These are phyloP conservation scores for Thraustochytrium striatum DNA, from an alignment of 352 stramenopile genomes.

Conservation along the genomic window DNA sequence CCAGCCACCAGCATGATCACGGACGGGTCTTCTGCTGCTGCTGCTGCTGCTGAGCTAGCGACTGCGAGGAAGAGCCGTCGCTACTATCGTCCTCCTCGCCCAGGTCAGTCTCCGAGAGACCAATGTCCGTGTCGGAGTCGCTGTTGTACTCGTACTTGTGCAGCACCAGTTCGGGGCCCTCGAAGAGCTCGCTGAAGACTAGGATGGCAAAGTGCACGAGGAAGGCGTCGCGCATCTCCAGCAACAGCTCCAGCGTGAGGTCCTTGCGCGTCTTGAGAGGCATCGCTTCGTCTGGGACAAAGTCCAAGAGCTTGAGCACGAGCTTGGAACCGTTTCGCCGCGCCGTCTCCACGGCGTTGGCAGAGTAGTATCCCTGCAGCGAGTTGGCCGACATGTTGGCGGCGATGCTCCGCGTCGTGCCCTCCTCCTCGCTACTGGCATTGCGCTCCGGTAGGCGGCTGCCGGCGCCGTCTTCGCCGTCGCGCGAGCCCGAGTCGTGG, in stretches of 20 bases:
- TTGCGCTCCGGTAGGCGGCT: not conserved
- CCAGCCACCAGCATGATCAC: not conserved
- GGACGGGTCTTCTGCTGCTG: not conserved
- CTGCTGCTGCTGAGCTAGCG: too few relatives aligned
- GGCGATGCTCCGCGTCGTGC: slow-evolving; percentile 1
- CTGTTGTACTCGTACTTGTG: slow-evolving; percentile 39
- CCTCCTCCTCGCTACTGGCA: not conserved
- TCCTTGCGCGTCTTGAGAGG: not conserved
- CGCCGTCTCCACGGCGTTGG: slow-evolving; percentile 1
- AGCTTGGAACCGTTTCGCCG: not conserved
- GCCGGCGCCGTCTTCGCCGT: not conserved
- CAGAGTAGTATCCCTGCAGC: slow-evolving; percentile 37
- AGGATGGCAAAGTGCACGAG: slow-evolving; percentile 45
- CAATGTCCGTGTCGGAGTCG: slow-evolving; percentile 29
- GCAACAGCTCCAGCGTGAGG: slow-evolving; percentile 11
- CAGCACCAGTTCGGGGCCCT: slow-evolving; percentile 2
- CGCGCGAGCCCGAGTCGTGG: not conserved
- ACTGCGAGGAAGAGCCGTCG: not conserved
- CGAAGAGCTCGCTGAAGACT: slow-evolving; percentile 44
- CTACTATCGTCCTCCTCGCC: not conserved
- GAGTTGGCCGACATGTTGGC: slow-evolving; percentile 15
- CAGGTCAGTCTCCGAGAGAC: slow-evolving; percentile 6
- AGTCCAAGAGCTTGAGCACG: slow-evolving; percentile 8
- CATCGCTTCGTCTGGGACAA: not conserved
- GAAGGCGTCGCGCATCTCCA: slow-evolving; percentile 14